These are phyloP conservation scores for Globisporangium recalcitrans DNA, from an alignment of 352 stramenopile species.

Conservation along the genomic window DNA sequence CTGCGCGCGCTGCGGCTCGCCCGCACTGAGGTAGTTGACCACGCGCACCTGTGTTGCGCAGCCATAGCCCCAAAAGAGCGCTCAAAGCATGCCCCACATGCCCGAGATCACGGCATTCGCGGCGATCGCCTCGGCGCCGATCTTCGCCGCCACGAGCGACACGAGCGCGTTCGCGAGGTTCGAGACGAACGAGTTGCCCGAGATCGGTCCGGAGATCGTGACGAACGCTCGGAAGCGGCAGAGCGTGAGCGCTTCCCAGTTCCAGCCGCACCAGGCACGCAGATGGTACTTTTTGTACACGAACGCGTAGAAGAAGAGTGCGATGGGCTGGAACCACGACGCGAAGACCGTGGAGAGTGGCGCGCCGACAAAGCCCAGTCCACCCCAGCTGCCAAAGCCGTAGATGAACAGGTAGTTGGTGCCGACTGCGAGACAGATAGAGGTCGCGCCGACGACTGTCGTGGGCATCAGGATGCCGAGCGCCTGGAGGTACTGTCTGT, in stretches of 20 bases:
- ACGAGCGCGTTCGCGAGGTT: constrained; percentile 67
- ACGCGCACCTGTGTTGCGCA: constrained; percentile 75
- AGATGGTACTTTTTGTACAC: constrained; percentile 52
- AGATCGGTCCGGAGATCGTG: constrained; percentile 54
- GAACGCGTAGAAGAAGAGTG: constrained; percentile 56
- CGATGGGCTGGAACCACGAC: constrained; percentile 67
- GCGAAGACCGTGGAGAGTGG: constrained; percentile 71
- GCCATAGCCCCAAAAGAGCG: constrained; percentile 75
- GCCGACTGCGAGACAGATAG: constrained; percentile 48
- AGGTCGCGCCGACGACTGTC: constrained; percentile 53
- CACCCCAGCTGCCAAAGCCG: constrained; percentile 38
- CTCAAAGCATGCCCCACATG: constrained; percentile 66
- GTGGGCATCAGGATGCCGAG: constrained; percentile 60
- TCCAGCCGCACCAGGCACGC: constrained; percentile 57
- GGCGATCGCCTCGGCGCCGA: constrained; percentile 53
- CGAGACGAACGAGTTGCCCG: constrained; percentile 66
- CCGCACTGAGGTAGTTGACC: constrained; percentile 69
- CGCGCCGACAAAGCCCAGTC: constrained; percentile 76
- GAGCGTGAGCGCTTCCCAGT: constrained; percentile 38
- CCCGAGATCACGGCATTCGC: constrained; percentile 67
- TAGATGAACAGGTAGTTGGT: constrained; percentile 78
- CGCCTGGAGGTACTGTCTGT: constrained; percentile 66
- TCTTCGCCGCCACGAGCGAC: constrained; percentile 56
- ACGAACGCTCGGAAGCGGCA: constrained; percentile 39
- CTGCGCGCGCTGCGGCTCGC: constrained; percentile 41